phyloP scores from a whole-genome alignment of 306 rosid genomes.

The Cucurbita ficifolia region DNA sequence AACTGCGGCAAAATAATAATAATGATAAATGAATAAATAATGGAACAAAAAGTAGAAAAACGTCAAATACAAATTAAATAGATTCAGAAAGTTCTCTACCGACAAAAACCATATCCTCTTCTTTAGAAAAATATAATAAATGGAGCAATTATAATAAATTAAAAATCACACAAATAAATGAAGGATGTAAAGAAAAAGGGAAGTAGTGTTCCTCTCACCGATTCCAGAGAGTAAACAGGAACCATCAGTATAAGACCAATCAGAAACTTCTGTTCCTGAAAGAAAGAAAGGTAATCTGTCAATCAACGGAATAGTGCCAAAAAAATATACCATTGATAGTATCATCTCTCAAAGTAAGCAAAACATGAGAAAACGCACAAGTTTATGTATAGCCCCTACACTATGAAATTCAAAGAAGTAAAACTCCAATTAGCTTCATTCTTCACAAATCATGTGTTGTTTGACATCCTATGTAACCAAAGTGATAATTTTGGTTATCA shows the following conservation, averaged over 20 bases:
- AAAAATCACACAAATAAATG: conserved; percentile 1
- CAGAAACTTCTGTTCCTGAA: conserved; percentile 98
- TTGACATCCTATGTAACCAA: neutral
- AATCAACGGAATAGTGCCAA: neutral
- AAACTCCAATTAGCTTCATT: conserved; percentile 3
- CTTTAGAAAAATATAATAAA: neutral
- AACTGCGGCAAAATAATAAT: conserved; percentile 36
- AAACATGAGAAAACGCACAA: neutral
- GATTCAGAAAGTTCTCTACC: neutral
- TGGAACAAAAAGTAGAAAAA: neutral
- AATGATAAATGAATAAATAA: neutral
- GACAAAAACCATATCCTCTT: neutral
- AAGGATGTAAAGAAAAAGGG: neutral
- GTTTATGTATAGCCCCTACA: neutral
- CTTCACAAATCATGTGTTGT: neutral
- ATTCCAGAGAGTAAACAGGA: conserved; percentile 96
- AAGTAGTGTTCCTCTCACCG: conserved; percentile 35
- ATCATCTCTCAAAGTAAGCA: neutral
- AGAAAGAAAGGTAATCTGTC: neutral
- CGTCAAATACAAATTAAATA: neutral
- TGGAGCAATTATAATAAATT: neutral
- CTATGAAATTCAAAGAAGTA: neutral
- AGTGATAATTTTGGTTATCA: neutral
- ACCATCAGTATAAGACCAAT: conserved; percentile 93
- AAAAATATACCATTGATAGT: neutral